Percentiles rank a stretch among this genome's conserved stretches.
These are phyloP conservation scores for Oxyria digyna DNA, from an alignment of 148 eudicot species.

Conservation along the genomic window DNA sequence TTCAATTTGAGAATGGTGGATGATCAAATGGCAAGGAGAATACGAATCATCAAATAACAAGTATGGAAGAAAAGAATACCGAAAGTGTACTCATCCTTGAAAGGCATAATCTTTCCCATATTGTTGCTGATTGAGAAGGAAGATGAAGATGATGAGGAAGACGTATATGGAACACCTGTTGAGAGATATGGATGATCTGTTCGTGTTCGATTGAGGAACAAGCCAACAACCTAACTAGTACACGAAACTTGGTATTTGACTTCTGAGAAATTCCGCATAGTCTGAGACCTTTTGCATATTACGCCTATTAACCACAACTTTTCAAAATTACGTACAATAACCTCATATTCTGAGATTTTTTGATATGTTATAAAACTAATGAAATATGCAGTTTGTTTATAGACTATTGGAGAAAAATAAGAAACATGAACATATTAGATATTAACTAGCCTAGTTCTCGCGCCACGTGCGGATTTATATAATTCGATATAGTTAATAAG, in stretches of 20 bases:
- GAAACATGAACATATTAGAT: too few relatives aligned
- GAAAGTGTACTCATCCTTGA: conserved; percentile 4
- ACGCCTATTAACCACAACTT: too few relatives aligned
- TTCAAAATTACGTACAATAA: too few relatives aligned
- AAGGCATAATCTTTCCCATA: conserved; percentile 4
- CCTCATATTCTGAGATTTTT: too few relatives aligned
- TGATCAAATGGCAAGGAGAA: not conserved
- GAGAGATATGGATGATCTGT: not conserved
- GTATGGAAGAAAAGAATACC: not conserved
- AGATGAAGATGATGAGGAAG: not conserved
- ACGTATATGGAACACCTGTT: not conserved
- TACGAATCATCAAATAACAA: not conserved
- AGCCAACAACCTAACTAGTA: not conserved
- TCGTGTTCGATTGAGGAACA: not conserved
- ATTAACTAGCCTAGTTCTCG: too few relatives aligned
- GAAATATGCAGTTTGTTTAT: too few relatives aligned
- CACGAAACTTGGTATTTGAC: not conserved
- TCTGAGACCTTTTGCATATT: too few relatives aligned
- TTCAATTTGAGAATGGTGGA: not conserved
- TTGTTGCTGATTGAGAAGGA: not conserved
- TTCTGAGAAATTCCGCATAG: not conserved
- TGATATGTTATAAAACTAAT: too few relatives aligned
- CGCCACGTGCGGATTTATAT: too few relatives aligned
- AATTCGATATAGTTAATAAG: too few relatives aligned
- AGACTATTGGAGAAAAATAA: too few relatives aligned